A percentile compares a stretch with the other conserved stretches of the same genome.
Conservation (phyloP, 1,284 basidiomycete genomes). For the Cronartium ribicola region DNA sequence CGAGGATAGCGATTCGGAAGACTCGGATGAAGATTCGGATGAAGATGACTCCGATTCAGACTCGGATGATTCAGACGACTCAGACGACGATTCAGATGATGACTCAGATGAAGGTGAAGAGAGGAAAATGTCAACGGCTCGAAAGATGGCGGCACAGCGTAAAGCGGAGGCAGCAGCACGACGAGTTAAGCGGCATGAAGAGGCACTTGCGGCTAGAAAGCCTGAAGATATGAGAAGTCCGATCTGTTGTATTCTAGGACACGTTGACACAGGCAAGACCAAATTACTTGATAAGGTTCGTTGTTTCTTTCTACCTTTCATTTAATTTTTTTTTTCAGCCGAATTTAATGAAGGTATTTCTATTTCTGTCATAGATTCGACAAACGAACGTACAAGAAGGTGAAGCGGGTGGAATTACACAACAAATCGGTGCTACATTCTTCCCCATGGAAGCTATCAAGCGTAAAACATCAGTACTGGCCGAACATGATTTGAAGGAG, state of each 20-base stretch:
- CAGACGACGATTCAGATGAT: slow-evolving; percentile 59
- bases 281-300: slow-evolving; percentile 91
- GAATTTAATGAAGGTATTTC: slow-evolving; percentile 10
- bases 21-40: slow-evolving; percentile 50
- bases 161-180: slow-evolving; percentile 81
- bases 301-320: slow-evolving; percentile 14
- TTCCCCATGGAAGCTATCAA: slow-evolving; percentile 97
- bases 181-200: slow-evolving; percentile 74
- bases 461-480: slow-evolving; percentile 85
- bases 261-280: slow-evolving; percentile 99
- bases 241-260: slow-evolving; percentile 98
- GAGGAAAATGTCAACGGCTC: slow-evolving; percentile 51
- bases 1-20: slow-evolving; percentile 43
- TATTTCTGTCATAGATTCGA: slow-evolving; percentile 66
- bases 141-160: slow-evolving; percentile 64
- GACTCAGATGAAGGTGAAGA: slow-evolving; percentile 56
- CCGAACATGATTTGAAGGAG: slow-evolving; percentile 76
- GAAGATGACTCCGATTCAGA: slow-evolving; percentile 53
- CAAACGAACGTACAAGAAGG: slow-evolving; percentile 99
- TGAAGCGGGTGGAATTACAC: slow-evolving; percentile 99
- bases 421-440: slow-evolving; percentile 99
- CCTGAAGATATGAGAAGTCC: slow-evolving; percentile 91
- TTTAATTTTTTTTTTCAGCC: slow-evolving; percentile 12
- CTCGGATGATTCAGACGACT: slow-evolving; percentile 56
- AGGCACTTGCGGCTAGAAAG: slow-evolving; percentile 76